Evolutionary conservation across 2,329 filamentous ascomycete species (phyloP).

Genomic region (Colletotrichum tanaceti): DNA sequence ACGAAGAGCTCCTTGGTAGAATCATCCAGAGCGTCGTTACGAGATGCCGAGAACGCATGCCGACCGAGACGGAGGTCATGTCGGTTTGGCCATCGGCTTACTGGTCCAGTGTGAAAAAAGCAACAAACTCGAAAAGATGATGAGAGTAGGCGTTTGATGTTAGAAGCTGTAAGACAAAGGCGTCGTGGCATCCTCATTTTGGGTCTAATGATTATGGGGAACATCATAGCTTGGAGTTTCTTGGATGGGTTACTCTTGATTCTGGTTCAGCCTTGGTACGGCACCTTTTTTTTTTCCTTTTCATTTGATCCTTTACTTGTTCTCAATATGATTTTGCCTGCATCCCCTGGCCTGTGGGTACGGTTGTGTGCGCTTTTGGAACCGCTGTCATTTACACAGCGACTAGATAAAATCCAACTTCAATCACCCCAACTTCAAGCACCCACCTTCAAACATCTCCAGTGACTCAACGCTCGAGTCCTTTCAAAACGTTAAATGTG

Average conservation of each 20-base stretch:
- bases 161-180: slow-evolving; percentile 36
- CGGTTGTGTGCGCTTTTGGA: slow-evolving; percentile 4
- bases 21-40: slow-evolving; percentile 73
- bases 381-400: slow-evolving; percentile 11
- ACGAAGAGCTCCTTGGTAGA: slow-evolving; percentile 70
- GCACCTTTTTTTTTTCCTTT: slow-evolving; percentile 19
- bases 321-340: slow-evolving; percentile 26
- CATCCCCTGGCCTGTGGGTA: slow-evolving; percentile 8
- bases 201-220: slow-evolving; percentile 36
- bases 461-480: background rate
- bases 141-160: slow-evolving; percentile 29
- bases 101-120: slow-evolving; percentile 69
- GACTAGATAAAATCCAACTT: slow-evolving; percentile 17
- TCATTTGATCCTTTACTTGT: background rate
- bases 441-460: slow-evolving; percentile 2
- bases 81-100: slow-evolving; percentile 71
- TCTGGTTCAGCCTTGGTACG: slow-evolving; percentile 25
- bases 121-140: slow-evolving; percentile 50
- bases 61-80: slow-evolving; percentile 67
- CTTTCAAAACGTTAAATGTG: slow-evolving; percentile 7
- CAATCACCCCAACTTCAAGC: background rate
- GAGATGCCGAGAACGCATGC: slow-evolving; percentile 68
- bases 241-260: slow-evolving; percentile 29
- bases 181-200: slow-evolving; percentile 32
- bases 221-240: slow-evolving; percentile 40